A percentile compares a stretch with the other conserved stretches of the same genome.
Conservation (phyloP, 352 stramenopile genomes). For the Pythium folliculosum region DNA sequence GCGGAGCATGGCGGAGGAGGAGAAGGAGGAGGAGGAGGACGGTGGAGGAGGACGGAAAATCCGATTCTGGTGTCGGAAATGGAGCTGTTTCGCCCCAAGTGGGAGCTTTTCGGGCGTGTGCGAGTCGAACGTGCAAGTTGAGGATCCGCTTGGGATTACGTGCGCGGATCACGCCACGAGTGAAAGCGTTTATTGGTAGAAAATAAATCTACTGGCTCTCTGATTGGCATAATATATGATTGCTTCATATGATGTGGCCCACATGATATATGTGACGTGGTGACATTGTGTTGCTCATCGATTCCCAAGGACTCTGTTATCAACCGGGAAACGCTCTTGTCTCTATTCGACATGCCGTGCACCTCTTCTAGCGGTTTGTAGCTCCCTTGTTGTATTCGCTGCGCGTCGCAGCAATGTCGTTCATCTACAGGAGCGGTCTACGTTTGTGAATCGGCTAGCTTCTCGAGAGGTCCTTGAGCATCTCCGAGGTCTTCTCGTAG, state of each 20-base stretch:
- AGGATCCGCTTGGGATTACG: not conserved
- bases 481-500: constrained; percentile 77
- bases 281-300: not conserved
- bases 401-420: not conserved
- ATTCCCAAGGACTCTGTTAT: too few species aligned
- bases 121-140: constrained; percentile 26
- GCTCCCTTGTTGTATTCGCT: not conserved
- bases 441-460: not conserved
- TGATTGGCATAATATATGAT: not conserved
- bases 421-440: not conserved
- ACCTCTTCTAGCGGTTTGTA: constrained; percentile 9
- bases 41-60: not conserved
- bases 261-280: constrained; percentile 25
- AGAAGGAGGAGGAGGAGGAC: not conserved
- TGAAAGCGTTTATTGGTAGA: not conserved
- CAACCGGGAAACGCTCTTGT: too few species aligned
- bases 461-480: constrained; percentile 61
- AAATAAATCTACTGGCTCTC: not conserved
- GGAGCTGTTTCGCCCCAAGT: not conserved
- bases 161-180: too few species aligned
- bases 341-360: not conserved
- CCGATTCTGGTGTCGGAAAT: not conserved
- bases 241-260: constrained; percentile 7
- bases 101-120: constrained; percentile 22
- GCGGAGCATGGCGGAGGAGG: constrained; percentile 21